These are phyloP conservation scores for Metarhizium anisopliae DNA, from an alignment of 2,329 filamentous ascomycete genomes.

Conservation along the genomic window DNA sequence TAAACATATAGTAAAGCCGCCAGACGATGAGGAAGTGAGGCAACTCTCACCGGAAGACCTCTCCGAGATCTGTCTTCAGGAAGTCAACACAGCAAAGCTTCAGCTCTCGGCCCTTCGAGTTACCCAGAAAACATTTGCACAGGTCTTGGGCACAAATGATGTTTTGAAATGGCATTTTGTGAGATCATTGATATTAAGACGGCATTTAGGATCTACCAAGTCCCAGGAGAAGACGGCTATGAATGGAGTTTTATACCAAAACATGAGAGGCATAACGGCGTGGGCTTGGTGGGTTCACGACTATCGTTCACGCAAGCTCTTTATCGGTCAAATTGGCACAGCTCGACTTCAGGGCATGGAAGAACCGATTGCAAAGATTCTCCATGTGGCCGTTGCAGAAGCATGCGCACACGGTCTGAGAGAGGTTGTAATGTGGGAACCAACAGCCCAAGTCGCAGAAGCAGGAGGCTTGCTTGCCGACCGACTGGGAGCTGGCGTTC, in stretches of 20 bases:
- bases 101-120: neutral
- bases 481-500: neutral
- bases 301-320: neutral
- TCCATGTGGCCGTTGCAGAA: constrained; percentile 15
- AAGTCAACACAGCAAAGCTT: neutral
- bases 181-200: neutral
- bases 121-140: neutral
- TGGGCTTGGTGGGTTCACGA: neutral
- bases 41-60: neutral
- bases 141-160: neutral
- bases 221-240: neutral
- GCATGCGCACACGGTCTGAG: constrained; percentile 13
- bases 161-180: neutral
- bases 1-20: neutral
- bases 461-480: neutral
- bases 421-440: neutral
- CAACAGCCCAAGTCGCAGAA: neutral
- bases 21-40: neutral
- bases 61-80: neutral
- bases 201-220: neutral
- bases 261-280: constrained; percentile 10
- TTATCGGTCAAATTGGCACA: neutral
- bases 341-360: neutral
- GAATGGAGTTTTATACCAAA: constrained; percentile 8
- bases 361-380: constrained; percentile 7